These are phyloP conservation scores for Pseudohalonectria lignicola DNA, from an alignment of 2,329 filamentous ascomycete genomes.

Conservation along the genomic window DNA sequence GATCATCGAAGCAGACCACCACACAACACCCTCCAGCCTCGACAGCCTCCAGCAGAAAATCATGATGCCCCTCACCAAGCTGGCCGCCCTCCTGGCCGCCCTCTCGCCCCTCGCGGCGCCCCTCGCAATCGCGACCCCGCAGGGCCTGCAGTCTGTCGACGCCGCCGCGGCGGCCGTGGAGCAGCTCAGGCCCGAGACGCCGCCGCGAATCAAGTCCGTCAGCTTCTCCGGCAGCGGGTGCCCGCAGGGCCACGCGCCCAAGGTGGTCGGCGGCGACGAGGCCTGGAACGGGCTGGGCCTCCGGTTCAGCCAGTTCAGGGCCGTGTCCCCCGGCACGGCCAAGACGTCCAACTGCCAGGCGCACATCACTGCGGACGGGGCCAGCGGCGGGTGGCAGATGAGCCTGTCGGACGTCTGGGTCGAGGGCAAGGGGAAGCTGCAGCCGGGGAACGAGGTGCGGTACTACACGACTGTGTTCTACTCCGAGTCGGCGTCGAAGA, in stretches of 20 bases:
- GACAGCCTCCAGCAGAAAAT: background rate
- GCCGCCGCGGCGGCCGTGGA: no score
- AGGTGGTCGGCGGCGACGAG: slow-evolving; percentile 16
- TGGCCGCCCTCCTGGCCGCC: slow-evolving; percentile 10
- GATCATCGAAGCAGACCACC: no score
- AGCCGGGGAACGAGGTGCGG: slow-evolving; percentile 19
- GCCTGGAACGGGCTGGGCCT: slow-evolving; percentile 7
- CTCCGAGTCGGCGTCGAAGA: slow-evolving; percentile 21
- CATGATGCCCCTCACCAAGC: slow-evolving; percentile 10
- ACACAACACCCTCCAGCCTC: background rate
- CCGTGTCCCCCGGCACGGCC: slow-evolving; percentile 7
- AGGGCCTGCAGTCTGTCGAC: no score
- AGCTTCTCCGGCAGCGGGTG: slow-evolving; percentile 25
- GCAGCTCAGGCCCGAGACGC: slow-evolving; percentile 13
- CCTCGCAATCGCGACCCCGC: no score
- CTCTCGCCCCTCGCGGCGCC: slow-evolving; percentile 7
- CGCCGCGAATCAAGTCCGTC: slow-evolving; percentile 16
- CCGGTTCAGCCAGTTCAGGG: slow-evolving; percentile 10
- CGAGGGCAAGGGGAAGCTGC: slow-evolving; percentile 19
- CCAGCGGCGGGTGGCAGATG: slow-evolving; percentile 24
- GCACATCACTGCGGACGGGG: slow-evolving; percentile 15
- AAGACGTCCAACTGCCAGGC: slow-evolving; percentile 24
- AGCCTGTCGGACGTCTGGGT: slow-evolving; percentile 20
- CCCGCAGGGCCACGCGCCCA: slow-evolving; percentile 18
- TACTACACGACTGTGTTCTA: slow-evolving; percentile 24